phyloP scores from a whole-genome alignment of 441 rosid species.

The Omphalea diandra region DNA sequence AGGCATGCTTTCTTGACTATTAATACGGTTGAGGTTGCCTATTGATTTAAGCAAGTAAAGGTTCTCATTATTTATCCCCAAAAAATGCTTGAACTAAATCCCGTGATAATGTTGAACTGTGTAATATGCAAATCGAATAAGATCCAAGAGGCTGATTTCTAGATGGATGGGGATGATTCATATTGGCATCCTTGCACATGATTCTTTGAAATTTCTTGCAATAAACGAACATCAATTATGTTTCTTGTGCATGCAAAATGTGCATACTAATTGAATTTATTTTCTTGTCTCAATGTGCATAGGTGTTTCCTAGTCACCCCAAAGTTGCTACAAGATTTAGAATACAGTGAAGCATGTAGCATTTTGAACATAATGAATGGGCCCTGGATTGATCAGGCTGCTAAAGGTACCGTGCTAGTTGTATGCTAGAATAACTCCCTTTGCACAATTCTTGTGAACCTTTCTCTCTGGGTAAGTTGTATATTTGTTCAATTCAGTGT shows the following conservation, averaged over 20 bases:
- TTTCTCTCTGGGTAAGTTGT: neutral
- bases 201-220: neutral
- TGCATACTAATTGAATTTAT: neutral
- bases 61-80: neutral
- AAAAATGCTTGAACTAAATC: neutral
- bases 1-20: neutral
- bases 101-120: too few relatives aligned
- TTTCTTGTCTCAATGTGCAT: constrained; percentile 12
- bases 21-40: neutral
- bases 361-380: constrained; percentile 94
- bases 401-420: constrained; percentile 51
- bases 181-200: neutral
- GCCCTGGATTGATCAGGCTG: constrained; percentile 89
- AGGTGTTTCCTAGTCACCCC: constrained; percentile 96
- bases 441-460: neutral
- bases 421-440: neutral
- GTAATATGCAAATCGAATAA: too few relatives aligned
- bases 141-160: neutral
- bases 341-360: constrained; percentile 90
- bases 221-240: neutral
- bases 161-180: neutral
- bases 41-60: neutral
- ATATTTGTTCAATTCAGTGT: constrained; percentile 37
- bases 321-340: constrained; percentile 82
- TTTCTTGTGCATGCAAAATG: neutral